phyloP scores from a whole-genome alignment of 176 grass and related monocot genomes.

The Avena eriantha region DNA sequence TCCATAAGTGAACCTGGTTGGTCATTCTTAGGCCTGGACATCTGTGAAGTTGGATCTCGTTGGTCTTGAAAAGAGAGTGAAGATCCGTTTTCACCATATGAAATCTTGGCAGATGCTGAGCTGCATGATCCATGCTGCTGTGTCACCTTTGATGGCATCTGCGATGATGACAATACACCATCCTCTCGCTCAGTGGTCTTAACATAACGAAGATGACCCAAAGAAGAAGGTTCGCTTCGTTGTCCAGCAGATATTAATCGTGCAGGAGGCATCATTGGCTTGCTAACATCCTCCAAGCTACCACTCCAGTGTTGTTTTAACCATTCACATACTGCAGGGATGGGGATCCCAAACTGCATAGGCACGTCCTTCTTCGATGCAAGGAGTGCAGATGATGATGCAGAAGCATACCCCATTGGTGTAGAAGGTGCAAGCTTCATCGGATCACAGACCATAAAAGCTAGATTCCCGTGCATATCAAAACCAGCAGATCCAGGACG shows the following conservation, averaged over 20 bases:
- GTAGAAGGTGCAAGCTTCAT: conserved; percentile 95
- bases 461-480: conserved; percentile 87
- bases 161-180: conserved; percentile 42
- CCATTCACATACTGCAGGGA: conserved; percentile 85
- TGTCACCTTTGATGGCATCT: conserved; percentile 44
- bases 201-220: conserved; percentile 46
- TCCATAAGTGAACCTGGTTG: conserved; percentile 59
- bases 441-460: conserved; percentile 93
- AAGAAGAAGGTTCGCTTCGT: conserved; percentile 52
- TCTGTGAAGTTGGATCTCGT: conserved; percentile 48
- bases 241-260: conserved; percentile 60
- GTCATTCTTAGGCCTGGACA: conserved; percentile 54
- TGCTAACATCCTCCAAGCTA: conserved; percentile 87
- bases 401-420: conserved; percentile 64
- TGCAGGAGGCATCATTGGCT: conserved; percentile 66
- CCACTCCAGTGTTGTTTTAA: conserved; percentile 90
- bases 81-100: conserved; percentile 50
- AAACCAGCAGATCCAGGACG: conserved; percentile 89
- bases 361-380: conserved; percentile 70
- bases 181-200: conserved; percentile 53
- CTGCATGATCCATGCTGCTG: conserved; percentile 65
- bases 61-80: conserved; percentile 51
- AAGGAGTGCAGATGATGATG: conserved; percentile 59
- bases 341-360: conserved; percentile 82
- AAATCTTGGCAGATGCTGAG: conserved; percentile 69